Conservation (phyloP, 2,329 filamentous ascomycete genomes). For the Lasiodiplodia gonubiensis region DNA sequence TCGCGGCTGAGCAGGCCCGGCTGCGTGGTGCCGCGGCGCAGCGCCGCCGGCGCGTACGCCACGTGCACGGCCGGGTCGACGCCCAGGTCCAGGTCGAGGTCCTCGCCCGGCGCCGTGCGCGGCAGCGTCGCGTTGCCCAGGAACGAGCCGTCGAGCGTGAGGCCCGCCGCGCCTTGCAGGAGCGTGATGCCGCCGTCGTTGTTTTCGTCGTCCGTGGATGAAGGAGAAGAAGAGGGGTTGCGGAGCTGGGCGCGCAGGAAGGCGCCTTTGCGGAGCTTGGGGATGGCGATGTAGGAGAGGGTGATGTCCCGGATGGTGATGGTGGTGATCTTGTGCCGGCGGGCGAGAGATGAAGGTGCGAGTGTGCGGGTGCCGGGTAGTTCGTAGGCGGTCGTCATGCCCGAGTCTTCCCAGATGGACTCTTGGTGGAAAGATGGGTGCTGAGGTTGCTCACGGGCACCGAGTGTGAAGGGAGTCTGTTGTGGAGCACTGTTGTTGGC, state of each 20-base stretch:
- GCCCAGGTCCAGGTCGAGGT: constrained; percentile 62
- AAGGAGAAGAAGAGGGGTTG: constrained; percentile 58
- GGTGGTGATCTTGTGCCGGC: constrained; percentile 63
- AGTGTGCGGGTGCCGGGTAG: constrained; percentile 65
- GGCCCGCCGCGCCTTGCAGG: constrained; percentile 60
- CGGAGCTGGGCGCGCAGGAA: constrained; percentile 64
- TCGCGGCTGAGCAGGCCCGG: constrained; percentile 54
- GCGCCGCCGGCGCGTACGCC: constrained; percentile 61
- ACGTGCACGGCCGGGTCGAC: constrained; percentile 64
- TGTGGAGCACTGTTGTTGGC: not conserved
- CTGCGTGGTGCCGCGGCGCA: constrained; percentile 55
- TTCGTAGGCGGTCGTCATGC: constrained; percentile 66
- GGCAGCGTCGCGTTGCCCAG: constrained; percentile 63
- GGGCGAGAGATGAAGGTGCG: constrained; percentile 48
- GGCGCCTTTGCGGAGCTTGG: constrained; percentile 65
- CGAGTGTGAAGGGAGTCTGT: no score
- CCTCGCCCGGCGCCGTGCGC: constrained; percentile 61
- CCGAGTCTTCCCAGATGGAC: constrained; percentile 59
- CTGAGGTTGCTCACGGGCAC: not conserved
- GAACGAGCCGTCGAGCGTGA: constrained; percentile 69
- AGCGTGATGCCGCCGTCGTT: constrained; percentile 52
- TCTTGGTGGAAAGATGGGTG: not conserved
- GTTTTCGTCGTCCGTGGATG: not conserved
- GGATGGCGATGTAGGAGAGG: constrained; percentile 63
- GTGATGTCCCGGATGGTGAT: constrained; percentile 57